Percentiles rank a stretch among this genome's conserved stretches.
phyloP scores from a whole-genome alignment of 108 stramenopile genomes.

The Mediolabrus comicus region DNA sequence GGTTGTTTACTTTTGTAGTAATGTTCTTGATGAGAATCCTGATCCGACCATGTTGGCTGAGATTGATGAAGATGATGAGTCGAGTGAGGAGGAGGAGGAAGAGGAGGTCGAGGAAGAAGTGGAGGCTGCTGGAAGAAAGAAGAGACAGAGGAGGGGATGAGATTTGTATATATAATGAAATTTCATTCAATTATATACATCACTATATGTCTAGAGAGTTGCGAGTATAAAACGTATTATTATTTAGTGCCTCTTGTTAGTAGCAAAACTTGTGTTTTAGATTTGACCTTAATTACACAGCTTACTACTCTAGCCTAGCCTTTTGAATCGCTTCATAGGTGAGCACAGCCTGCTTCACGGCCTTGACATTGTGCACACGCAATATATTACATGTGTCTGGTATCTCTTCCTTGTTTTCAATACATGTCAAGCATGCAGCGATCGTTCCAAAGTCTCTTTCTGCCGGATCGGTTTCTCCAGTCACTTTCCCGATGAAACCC shows the following conservation, averaged over 20 bases:
- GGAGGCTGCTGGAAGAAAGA: slow-evolving; percentile 5
- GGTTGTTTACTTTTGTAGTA: slow-evolving; percentile 79
- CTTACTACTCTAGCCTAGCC: not conserved
- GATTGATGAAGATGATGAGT: slow-evolving; percentile 63
- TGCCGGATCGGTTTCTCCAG: slow-evolving; percentile 56
- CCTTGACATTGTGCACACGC: slow-evolving; percentile 92
- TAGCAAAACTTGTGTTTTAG: not conserved
- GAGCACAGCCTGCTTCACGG: slow-evolving; percentile 60
- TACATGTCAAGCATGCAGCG: slow-evolving; percentile 72
- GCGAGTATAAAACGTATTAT: not conserved
- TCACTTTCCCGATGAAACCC: slow-evolving; percentile 88
- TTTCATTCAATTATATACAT: not conserved
- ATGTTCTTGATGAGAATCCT: slow-evolving; percentile 75
- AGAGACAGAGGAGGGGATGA: slow-evolving; percentile 1
- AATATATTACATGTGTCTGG: slow-evolving; percentile 64
- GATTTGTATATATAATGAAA: not conserved
- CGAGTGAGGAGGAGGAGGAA: slow-evolving; percentile 38
- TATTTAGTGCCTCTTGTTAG: not conserved
- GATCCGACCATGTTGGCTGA: slow-evolving; percentile 87
- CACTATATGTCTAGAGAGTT: not conserved
- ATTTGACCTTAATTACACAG: not conserved
- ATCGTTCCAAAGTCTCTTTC: slow-evolving; percentile 86
- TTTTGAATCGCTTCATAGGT: slow-evolving; percentile 79
- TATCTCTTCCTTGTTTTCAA: slow-evolving; percentile 42
- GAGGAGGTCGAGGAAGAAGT: slow-evolving; percentile 34